Percentiles rank a stretch among this genome's conserved stretches.
Evolutionary conservation across 768 basidiomycete genomes (phyloP).

Genomic region (Rossbeevera mucosa): DNA sequence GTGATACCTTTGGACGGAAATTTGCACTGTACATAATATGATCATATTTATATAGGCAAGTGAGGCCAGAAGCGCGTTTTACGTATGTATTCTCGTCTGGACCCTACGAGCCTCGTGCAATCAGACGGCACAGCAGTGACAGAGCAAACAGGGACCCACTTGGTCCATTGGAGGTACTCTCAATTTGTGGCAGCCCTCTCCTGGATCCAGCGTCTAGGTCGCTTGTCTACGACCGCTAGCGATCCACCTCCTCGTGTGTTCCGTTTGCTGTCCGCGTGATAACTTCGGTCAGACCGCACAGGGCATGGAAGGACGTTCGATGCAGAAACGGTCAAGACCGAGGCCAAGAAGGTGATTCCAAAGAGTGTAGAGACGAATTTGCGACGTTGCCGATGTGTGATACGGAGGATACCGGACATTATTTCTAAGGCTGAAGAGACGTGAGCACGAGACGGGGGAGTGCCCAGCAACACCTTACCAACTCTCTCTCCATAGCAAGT

Average conservation of each 20-base stretch:
- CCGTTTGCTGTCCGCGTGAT: slow-evolving; percentile 53
- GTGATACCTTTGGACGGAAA: slow-evolving; percentile 23
- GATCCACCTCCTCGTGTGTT: slow-evolving; percentile 22
- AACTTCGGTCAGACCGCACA: slow-evolving; percentile 52
- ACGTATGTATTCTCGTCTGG: not conserved
- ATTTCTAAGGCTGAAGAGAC: slow-evolving; percentile 37
- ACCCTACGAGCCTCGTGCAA: not conserved
- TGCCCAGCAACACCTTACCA: slow-evolving; percentile 10
- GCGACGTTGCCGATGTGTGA: slow-evolving; percentile 56
- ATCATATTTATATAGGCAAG: slow-evolving; percentile 20
- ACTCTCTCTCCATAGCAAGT: slow-evolving; percentile 21
- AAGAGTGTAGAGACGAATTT: slow-evolving; percentile 76
- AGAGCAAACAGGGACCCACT: slow-evolving; percentile 1
- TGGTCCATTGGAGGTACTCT: not conserved
- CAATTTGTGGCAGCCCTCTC: slow-evolving; percentile 41
- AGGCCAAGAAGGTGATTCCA: slow-evolving; percentile 72
- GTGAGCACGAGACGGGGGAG: slow-evolving; percentile 35
- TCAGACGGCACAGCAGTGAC: not conserved
- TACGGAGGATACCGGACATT: slow-evolving; percentile 63
- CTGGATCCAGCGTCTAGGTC: slow-evolving; percentile 78
- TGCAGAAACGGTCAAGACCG: slow-evolving; percentile 75
- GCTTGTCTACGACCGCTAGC: slow-evolving; percentile 51
- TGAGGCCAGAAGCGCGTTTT: slow-evolving; percentile 18
- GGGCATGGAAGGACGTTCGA: slow-evolving; percentile 79
- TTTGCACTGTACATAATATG: slow-evolving; percentile 26